These are phyloP conservation scores for Ceratocystis diversiconidia DNA, from an alignment of 2,329 filamentous ascomycete species.

Conservation along the genomic window DNA sequence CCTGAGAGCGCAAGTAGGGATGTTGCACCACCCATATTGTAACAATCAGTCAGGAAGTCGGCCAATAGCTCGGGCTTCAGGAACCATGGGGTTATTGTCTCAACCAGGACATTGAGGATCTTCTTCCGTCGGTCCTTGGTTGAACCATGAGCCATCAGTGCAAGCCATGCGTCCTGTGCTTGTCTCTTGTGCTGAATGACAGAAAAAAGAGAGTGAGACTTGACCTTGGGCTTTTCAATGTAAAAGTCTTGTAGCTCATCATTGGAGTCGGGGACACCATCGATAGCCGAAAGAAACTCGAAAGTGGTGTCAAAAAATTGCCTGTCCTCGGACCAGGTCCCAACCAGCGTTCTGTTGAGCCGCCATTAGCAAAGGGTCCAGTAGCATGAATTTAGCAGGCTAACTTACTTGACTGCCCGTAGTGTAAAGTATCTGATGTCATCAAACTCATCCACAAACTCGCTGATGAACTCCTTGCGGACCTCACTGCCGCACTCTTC, in stretches of 20 bases:
- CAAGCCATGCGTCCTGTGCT: constrained; percentile 77
- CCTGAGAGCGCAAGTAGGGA: constrained; percentile 82
- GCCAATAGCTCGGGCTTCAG: constrained; percentile 74
- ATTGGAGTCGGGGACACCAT: constrained; percentile 52
- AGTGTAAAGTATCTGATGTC: constrained; percentile 79
- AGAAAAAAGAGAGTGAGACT: constrained; percentile 51
- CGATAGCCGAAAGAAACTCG: constrained; percentile 49
- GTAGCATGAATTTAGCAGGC: constrained; percentile 8
- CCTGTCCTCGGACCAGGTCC: constrained; percentile 21
- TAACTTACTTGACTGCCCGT: constrained; percentile 52
- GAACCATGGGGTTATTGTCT: constrained; percentile 79
- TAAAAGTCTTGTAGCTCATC: constrained; percentile 58
- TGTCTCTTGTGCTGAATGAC: constrained; percentile 59
- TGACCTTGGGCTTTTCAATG: constrained; percentile 48
- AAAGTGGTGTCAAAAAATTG: constrained; percentile 42
- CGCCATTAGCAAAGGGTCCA: constrained; percentile 5
- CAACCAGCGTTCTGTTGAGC: constrained; percentile 25
- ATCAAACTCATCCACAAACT: constrained; percentile 65
- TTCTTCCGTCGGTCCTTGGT: constrained; percentile 63
- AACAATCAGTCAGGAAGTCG: constrained; percentile 93
- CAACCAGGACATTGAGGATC: constrained; percentile 60
- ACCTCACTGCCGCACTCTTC: constrained; percentile 42
- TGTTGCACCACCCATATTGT: constrained; percentile 71
- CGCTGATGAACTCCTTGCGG: constrained; percentile 60
- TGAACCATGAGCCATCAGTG: constrained; percentile 53